These are phyloP conservation scores for Stemphylium vesicarium DNA, from an alignment of 2,329 filamentous ascomycete species.

Conservation along the genomic window DNA sequence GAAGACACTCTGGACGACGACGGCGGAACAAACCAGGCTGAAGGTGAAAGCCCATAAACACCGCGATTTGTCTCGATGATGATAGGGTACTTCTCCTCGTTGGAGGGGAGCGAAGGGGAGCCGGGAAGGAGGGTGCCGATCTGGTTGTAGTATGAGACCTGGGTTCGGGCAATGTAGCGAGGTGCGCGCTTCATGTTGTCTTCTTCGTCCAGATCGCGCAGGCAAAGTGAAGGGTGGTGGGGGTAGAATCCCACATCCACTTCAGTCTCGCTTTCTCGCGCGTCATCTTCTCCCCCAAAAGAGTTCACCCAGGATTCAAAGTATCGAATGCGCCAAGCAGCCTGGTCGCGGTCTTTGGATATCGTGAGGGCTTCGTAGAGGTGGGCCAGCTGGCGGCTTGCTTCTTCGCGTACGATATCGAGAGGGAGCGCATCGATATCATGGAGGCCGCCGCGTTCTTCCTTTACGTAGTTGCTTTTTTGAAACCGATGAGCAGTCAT, in stretches of 20 bases:
- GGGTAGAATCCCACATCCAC: constrained; percentile 13
- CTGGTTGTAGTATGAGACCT: constrained; percentile 32
- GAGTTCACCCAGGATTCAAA: constrained; percentile 22
- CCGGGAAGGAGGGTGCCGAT: constrained; percentile 19
- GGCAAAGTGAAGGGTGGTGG: constrained; percentile 14
- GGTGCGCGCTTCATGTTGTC: constrained; percentile 1
- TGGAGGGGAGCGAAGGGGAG: constrained; percentile 18
- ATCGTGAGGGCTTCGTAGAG: constrained; percentile 10
- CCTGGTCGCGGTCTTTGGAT: constrained; percentile 18
- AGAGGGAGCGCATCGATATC: constrained; percentile 1
- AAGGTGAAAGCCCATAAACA: constrained; percentile 22
- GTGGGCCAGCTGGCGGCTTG: constrained; percentile 5
- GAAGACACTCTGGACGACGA: constrained; percentile 16
- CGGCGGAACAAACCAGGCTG: constrained; percentile 24
- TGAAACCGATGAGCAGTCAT: constrained; percentile 11
- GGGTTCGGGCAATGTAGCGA: constrained; percentile 25
- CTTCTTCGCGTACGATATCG: constrained; percentile 5
- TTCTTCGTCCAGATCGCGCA: neutral
- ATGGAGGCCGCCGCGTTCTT: neutral
- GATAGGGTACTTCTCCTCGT: constrained; percentile 12
- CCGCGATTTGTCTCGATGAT: constrained; percentile 29
- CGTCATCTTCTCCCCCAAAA: constrained; percentile 7
- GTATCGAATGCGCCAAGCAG: constrained; percentile 24
- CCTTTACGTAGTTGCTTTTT: neutral
- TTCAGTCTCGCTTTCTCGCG: neutral